Conservation (phyloP, 192 early-diverging fungal species). For the Mortierella alpina region DNA sequence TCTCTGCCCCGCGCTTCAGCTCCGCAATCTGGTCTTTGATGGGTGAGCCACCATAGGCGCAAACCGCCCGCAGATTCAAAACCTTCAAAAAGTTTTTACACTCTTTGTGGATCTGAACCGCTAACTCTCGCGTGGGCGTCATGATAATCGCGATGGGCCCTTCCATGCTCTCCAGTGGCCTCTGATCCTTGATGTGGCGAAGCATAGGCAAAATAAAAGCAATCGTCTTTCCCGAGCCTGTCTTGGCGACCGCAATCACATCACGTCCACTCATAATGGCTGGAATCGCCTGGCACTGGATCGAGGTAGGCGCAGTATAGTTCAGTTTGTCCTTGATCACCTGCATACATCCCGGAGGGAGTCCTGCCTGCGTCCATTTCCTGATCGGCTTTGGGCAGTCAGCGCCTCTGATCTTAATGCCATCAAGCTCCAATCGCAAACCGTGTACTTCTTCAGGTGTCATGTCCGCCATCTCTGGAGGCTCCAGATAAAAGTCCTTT, state of each 20-base stretch:
- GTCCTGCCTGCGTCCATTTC: constrained; percentile 95
- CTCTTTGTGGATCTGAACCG: constrained; percentile 93
- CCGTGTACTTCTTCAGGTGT: constrained; percentile 86
- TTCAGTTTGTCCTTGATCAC: constrained; percentile 82
- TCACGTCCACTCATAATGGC: constrained; percentile 95
- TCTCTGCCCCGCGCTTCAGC: constrained; percentile 90
- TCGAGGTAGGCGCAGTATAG: constrained; percentile 88
- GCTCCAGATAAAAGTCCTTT: constrained; percentile 96
- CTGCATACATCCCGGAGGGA: constrained; percentile 83
- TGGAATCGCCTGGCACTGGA: constrained; percentile 95
- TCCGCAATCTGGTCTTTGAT: constrained; percentile 92
- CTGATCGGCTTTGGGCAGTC: constrained; percentile 93
- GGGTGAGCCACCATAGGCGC: constrained; percentile 89
- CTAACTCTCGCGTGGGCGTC: constrained; percentile 94
- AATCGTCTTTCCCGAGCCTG: constrained; percentile 93
- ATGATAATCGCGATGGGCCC: constrained; percentile 90
- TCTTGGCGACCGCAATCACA: constrained; percentile 96
- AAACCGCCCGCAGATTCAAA: constrained; percentile 88
- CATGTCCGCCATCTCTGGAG: constrained; percentile 86
- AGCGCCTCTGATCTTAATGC: constrained; percentile 90
- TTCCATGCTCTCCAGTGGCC: constrained; percentile 79
- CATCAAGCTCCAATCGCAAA: constrained; percentile 87
- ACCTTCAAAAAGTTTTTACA: constrained; percentile 90
- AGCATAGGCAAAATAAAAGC: constrained; percentile 96
- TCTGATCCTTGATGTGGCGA: constrained; percentile 91